Base-by-base conservation (phyloP, 78 protist species). In the Dictyostelium discoideum region DNA sequence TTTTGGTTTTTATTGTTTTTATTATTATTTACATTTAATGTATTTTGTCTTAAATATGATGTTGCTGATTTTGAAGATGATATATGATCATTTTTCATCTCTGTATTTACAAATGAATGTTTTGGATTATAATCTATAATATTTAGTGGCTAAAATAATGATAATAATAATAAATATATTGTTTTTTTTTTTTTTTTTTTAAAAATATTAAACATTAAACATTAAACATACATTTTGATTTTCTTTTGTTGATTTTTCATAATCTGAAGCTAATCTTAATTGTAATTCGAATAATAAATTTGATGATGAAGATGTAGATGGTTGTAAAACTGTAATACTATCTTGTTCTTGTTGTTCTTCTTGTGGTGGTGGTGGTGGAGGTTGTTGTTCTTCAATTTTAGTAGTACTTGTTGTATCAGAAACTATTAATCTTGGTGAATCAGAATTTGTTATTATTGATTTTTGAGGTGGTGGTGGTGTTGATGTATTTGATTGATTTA, bases 101-200 rank as follows among this genome's bases (percentile, higher is more conserved):
- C 95, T n/a, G 87, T 90, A 16, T n/a, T 22, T 20, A 90, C 88
- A 90, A 81, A 72, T 50, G 84, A n/a, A 82, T 90, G 95, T 54
- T 90, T 90, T 73, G 95, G 95, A 39, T 73, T 90, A 72, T 82
- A 90, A 69, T 90, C 95, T 82, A 80, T 90, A 10, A 90, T 54
- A 54, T 90, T 90, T 26, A 90, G 37, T 54, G 95, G 60, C 87
- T 90, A 44, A 22, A 39, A 20, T 29, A 11, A 73, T 73, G 6
- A 5, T n/a, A 48, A 48, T 7, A 48, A 32, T 73, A n/a, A 14
- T 73, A 73, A 32, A 32, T 20, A 26, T 9, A 3, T 29, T 39
- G 3, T 37, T 24, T n/a, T n/a, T n/a, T n/a, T n/a, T n/a, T n/a
- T n/a, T n/a, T n/a, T n/a, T n/a, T n/a, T n/a, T n/a, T n/a, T n/a